Conservation (phyloP, 2,329 filamentous ascomycete genomes). For the Chalaropsis ovoidea region DNA sequence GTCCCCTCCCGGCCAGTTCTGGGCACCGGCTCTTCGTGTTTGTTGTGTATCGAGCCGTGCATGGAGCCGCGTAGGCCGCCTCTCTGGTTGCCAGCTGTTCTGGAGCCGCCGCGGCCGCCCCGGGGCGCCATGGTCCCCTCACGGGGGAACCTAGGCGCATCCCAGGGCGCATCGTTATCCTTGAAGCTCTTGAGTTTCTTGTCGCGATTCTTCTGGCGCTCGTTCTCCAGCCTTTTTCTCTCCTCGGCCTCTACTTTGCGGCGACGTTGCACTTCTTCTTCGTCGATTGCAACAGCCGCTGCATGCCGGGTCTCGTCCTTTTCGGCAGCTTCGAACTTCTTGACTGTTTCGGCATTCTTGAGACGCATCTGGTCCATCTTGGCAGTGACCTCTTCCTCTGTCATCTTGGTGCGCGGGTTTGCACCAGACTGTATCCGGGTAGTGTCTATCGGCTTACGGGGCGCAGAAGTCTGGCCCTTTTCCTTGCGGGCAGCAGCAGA, state of each 20-base stretch:
- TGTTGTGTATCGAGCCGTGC: constrained; percentile 29
- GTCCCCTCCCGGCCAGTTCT: neutral
- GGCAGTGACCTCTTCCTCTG: constrained; percentile 47
- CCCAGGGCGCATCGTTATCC: constrained; percentile 47
- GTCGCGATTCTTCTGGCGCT: constrained; percentile 50
- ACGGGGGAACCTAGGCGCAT: constrained; percentile 45
- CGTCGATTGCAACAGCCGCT: constrained; percentile 44
- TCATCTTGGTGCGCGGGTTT: constrained; percentile 51
- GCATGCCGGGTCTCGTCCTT: constrained; percentile 48
- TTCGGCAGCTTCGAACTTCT: constrained; percentile 49
- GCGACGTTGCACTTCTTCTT: constrained; percentile 46
- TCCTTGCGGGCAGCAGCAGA: constrained; percentile 1
- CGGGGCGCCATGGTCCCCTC: constrained; percentile 31
- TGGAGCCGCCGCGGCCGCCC: constrained; percentile 31
- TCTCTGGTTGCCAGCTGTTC: constrained; percentile 29
- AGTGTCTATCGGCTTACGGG: constrained; percentile 30
- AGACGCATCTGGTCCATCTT: constrained; percentile 55
- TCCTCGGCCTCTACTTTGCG: constrained; percentile 44
- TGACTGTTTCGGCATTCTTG: constrained; percentile 47
- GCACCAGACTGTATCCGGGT: constrained; percentile 44
- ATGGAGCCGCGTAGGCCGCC: constrained; percentile 31
- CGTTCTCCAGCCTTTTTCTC: constrained; percentile 43
- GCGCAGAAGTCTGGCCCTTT: neutral
- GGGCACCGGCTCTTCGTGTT: neutral
- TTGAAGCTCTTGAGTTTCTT: constrained; percentile 51